Evolutionary conservation across 192 early-diverging fungal genomes (phyloP).

Genomic region (Geranomyces variabilis): DNA sequence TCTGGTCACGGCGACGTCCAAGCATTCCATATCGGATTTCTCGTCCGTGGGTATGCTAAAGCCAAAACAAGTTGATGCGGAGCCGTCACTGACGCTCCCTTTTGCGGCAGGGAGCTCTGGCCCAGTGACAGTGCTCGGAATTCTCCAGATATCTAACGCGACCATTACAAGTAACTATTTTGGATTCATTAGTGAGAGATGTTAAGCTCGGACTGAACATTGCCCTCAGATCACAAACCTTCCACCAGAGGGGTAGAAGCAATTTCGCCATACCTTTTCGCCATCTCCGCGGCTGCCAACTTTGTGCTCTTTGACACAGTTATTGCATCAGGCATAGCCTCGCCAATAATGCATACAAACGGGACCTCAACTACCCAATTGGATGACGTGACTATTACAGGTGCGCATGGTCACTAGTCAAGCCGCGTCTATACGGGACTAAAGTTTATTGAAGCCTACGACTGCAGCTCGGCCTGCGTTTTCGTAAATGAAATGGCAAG

Average conservation of each 20-base stretch:
- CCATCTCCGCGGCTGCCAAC: neutral
- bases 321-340: neutral
- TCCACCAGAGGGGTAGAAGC: no score
- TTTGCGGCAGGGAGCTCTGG: conserved; percentile 4
- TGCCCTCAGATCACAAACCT: no score
- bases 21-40: neutral
- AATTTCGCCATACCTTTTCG: neutral
- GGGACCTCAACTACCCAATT: neutral
- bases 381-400: conserved; percentile 1
- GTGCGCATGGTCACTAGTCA: no score
- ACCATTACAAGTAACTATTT: neutral
- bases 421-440: no score
- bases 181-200: neutral
- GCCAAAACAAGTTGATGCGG: neutral
- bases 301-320: neutral
- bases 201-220: neutral
- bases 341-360: neutral
- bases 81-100: neutral
- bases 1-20: neutral
- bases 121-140: neutral
- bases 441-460: neutral
- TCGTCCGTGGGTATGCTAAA: neutral
- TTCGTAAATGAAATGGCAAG: neutral
- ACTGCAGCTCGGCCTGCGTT: neutral
- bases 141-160: neutral